Percentiles rank a stretch among this genome's conserved stretches.
These are phyloP conservation scores for Theileria orientalis DNA, from an alignment of 169 alveolate species.

Conservation along the genomic window DNA sequence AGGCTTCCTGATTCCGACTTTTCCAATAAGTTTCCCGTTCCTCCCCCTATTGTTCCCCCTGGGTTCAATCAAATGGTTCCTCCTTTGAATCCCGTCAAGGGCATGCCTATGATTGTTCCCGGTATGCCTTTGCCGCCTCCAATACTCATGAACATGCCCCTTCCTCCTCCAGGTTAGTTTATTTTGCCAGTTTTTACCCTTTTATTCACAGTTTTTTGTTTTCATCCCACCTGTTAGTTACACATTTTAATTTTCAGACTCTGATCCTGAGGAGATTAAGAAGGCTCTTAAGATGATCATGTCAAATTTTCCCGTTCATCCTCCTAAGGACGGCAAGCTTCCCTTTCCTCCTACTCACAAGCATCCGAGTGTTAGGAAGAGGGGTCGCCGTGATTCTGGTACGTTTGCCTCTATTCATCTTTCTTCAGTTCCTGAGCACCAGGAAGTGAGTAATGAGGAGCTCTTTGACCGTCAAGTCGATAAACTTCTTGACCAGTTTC, in stretches of 20 bases:
- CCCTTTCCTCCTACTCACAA: background rate
- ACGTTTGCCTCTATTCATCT: background rate
- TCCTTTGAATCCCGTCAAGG: background rate
- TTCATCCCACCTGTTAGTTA: background rate
- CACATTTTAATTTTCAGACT: background rate
- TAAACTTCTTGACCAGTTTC: background rate
- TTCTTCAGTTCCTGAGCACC: background rate
- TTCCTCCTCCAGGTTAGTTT: constrained; percentile 25
- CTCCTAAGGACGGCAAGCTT: constrained; percentile 1
- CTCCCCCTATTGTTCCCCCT: background rate
- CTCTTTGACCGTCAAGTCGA: background rate
- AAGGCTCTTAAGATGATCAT: constrained; percentile 11
- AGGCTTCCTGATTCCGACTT: background rate
- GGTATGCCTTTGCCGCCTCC: constrained; percentile 27
- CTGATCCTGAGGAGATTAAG: constrained; percentile 18
- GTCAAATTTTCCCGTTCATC: background rate
- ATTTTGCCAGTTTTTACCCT: background rate
- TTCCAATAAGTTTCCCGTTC: background rate
- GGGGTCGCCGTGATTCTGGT: background rate
- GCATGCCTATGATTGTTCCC: constrained; percentile 39
- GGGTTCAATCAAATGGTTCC: constrained; percentile 3
- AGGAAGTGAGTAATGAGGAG: background rate
- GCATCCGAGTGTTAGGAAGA: background rate
- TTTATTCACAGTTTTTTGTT: background rate
- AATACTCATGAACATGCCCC: constrained; percentile 29